A percentile compares a stretch with the other conserved stretches of the same genome.
Conservation (phyloP, 305 asterid species). For the Plantago coronopus region DNA sequence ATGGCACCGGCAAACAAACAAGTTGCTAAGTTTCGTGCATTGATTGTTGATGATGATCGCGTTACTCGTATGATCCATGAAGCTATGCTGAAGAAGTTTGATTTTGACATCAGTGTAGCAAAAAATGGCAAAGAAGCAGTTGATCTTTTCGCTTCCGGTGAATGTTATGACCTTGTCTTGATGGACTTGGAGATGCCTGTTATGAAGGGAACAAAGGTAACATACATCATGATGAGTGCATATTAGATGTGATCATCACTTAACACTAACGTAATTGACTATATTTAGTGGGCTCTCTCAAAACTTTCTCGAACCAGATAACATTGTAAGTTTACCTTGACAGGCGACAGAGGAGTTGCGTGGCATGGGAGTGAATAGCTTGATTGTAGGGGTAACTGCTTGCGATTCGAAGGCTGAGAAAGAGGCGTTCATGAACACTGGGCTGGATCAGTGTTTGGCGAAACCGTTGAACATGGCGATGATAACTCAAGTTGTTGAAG, state of each 20-base stretch:
- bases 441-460: constrained; percentile 34
- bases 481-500: constrained; percentile 21
- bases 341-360: constrained; percentile 42
- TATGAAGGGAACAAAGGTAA: constrained; percentile 50
- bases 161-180: constrained; percentile 37
- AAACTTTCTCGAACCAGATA: too few species aligned
- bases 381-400: constrained; percentile 48
- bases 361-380: constrained; percentile 42
- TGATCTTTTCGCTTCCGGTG: constrained; percentile 34
- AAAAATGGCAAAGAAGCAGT: constrained; percentile 46
- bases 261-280: too few species aligned
- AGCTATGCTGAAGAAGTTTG: constrained; percentile 22
- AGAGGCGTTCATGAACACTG: constrained; percentile 38
- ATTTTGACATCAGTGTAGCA: constrained; percentile 29
- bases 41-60: constrained; percentile 51
- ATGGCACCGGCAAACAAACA: background rate
- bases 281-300: too few species aligned
- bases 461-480: constrained; percentile 31
- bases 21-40: constrained; percentile 23
- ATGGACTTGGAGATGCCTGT: constrained; percentile 64
- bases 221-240: too few species aligned
- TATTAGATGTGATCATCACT: too few species aligned
- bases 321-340: too few species aligned
- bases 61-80: constrained; percentile 27
- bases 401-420: constrained; percentile 19